These are phyloP conservation scores for Meripilus lineatus DNA, from an alignment of 1,284 basidiomycete genomes.

Conservation along the genomic window DNA sequence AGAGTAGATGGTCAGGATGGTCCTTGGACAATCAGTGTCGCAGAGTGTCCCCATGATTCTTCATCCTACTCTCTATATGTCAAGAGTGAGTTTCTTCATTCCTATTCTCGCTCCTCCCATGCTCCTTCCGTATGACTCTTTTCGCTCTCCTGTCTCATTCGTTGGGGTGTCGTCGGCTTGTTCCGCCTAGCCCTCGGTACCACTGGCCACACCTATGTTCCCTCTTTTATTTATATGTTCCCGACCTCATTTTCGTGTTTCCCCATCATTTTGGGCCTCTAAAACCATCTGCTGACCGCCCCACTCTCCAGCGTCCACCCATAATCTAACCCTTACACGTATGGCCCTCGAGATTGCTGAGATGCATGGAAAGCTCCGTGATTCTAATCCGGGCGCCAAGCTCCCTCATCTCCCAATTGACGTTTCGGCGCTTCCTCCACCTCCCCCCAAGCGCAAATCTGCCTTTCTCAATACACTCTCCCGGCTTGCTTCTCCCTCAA, in stretches of 20 bases:
- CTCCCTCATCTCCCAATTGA: slow-evolving; percentile 62
- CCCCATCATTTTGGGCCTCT: neutral
- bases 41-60: slow-evolving; percentile 39
- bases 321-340: slow-evolving; percentile 82
- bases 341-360: slow-evolving; percentile 72
- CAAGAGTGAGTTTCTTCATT: slow-evolving; percentile 37
- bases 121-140: slow-evolving; percentile 3
- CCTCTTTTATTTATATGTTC: slow-evolving; percentile 10
- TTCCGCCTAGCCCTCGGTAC: neutral
- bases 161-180: neutral
- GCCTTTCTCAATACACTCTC: slow-evolving; percentile 79
- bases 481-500: slow-evolving; percentile 64
- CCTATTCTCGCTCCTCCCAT: slow-evolving; percentile 12
- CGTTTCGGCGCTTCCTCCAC: slow-evolving; percentile 42
- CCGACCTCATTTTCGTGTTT: slow-evolving; percentile 12
- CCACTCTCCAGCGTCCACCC: slow-evolving; percentile 64
- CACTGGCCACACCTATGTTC: neutral
- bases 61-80: slow-evolving; percentile 41
- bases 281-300: slow-evolving; percentile 19
- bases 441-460: slow-evolving; percentile 67
- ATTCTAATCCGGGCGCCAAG: slow-evolving; percentile 46
- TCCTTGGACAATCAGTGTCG: slow-evolving; percentile 49
- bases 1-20: slow-evolving; percentile 38
- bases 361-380: slow-evolving; percentile 68
- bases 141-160: neutral